Conservation (phyloP, 2,329 filamentous ascomycete genomes). For the Diatrype stigma region DNA sequence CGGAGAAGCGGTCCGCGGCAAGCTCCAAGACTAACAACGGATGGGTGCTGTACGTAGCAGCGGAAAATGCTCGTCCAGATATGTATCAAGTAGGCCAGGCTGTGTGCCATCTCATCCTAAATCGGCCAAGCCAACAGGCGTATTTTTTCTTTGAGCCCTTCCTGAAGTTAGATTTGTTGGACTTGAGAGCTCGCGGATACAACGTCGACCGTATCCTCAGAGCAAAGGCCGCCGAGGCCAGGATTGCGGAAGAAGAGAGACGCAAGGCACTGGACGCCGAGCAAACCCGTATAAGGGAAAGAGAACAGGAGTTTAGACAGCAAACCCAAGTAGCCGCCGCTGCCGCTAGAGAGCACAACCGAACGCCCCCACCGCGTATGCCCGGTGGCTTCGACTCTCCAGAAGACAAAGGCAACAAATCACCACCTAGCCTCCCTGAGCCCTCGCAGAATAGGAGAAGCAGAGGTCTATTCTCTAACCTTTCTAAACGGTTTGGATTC, state of each 20-base stretch:
- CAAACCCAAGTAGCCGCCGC: slow-evolving; percentile 38
- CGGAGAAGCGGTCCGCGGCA: slow-evolving; percentile 71
- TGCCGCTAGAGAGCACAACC: slow-evolving; percentile 34
- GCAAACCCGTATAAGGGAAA: slow-evolving; percentile 59
- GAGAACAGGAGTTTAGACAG: slow-evolving; percentile 43
- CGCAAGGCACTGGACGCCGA: slow-evolving; percentile 72
- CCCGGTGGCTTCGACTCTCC: slow-evolving; percentile 62
- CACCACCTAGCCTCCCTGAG: slow-evolving; percentile 25
- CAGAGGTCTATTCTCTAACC: slow-evolving; percentile 61
- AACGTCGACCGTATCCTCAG: slow-evolving; percentile 93
- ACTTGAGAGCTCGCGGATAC: slow-evolving; percentile 83
- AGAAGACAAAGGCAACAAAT: slow-evolving; percentile 15
- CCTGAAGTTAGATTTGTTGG: slow-evolving; percentile 76
- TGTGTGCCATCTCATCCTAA: slow-evolving; percentile 74
- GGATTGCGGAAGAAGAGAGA: slow-evolving; percentile 79
- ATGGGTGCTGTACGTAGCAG: slow-evolving; percentile 72
- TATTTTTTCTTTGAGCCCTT: slow-evolving; percentile 90
- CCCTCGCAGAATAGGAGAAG: slow-evolving; percentile 40
- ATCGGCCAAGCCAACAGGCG: slow-evolving; percentile 80
- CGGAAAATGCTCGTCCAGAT: slow-evolving; percentile 60
- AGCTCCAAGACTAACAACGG: slow-evolving; percentile 50
- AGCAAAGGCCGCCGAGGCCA: slow-evolving; percentile 80
- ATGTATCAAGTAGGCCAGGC: slow-evolving; percentile 91
- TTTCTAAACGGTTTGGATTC: slow-evolving; percentile 66
- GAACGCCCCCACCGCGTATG: slow-evolving; percentile 52